Conservation (phyloP, 2,329 filamentous ascomycete genomes). For the Phialophora macrospora region DNA sequence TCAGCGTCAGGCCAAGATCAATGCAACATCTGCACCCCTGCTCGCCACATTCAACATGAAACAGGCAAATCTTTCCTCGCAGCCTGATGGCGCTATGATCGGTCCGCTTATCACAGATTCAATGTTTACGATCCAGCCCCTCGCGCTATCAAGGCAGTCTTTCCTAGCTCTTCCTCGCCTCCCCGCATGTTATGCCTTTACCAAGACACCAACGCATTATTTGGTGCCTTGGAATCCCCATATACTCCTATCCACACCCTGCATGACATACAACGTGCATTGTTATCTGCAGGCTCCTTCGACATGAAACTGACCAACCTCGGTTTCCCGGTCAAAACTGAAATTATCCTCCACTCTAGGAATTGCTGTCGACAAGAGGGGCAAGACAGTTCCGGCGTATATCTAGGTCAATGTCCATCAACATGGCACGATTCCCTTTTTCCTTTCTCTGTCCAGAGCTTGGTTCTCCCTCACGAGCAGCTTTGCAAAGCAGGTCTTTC, state of each 20-base stretch:
- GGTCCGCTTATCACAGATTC: constrained; percentile 24
- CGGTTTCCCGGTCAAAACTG: background rate
- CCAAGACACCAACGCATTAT: background rate
- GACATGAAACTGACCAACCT: constrained; percentile 27
- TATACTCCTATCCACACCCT: constrained; percentile 14
- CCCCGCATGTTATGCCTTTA: background rate
- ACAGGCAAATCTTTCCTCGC: constrained; percentile 9
- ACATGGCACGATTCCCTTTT: background rate
- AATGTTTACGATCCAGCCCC: constrained; percentile 27
- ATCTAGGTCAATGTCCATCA: constrained; percentile 1
- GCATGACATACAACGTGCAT: constrained; percentile 12
- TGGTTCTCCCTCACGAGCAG: constrained; percentile 19
- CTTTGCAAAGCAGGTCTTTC: constrained; percentile 35
- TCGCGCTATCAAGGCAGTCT: constrained; percentile 2
- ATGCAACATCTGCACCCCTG: constrained; percentile 3
- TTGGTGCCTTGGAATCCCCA: background rate
- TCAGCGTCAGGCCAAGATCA: background rate
- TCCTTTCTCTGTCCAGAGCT: constrained; percentile 20
- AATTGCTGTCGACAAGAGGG: background rate
- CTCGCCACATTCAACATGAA: constrained; percentile 29
- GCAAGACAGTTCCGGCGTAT: constrained; percentile 16
- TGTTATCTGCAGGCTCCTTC: constrained; percentile 8
- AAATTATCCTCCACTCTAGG: background rate
- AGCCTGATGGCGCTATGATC: constrained; percentile 10
- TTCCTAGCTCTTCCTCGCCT: background rate